Percentiles rank a stretch among this genome's conserved stretches.
These are phyloP conservation scores for Penicillium corylophilum DNA, from an alignment of 2,329 filamentous ascomycete species.

Conservation along the genomic window DNA sequence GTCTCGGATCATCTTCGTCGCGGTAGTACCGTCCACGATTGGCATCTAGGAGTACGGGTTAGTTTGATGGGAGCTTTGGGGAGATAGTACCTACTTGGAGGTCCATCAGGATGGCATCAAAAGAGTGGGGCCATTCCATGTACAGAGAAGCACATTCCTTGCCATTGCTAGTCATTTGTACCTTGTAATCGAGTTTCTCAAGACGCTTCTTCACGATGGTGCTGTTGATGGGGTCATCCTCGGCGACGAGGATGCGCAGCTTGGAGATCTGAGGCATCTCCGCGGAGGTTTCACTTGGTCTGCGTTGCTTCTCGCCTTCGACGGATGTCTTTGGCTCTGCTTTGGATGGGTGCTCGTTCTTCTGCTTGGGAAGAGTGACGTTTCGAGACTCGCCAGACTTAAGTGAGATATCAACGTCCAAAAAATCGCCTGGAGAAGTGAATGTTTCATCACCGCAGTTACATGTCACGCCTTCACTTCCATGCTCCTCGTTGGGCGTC, in stretches of 20 bases:
- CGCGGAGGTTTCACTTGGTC: not conserved
- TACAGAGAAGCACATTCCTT: slow-evolving; percentile 77
- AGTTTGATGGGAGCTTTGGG: slow-evolving; percentile 1
- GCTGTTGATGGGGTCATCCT: slow-evolving; percentile 86
- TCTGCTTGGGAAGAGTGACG: slow-evolving; percentile 8
- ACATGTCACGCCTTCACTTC: slow-evolving; percentile 4
- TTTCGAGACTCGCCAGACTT: slow-evolving; percentile 13
- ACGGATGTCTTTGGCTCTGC: not conserved
- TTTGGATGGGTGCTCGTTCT: not conserved
- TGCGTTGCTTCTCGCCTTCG: not conserved
- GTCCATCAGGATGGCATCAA: slow-evolving; percentile 86
- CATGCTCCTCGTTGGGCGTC: not conserved
- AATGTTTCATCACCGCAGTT: slow-evolving; percentile 12
- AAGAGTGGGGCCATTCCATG: slow-evolving; percentile 60
- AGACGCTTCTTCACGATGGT: slow-evolving; percentile 76
- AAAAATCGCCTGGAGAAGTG: not conserved
- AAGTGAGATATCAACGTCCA: slow-evolving; percentile 14
- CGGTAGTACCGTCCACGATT: slow-evolving; percentile 79
- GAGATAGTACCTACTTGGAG: slow-evolving; percentile 68
- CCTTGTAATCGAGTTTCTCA: slow-evolving; percentile 71
- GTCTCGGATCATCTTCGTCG: slow-evolving; percentile 78
- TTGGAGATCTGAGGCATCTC: not conserved
- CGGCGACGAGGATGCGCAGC: slow-evolving; percentile 67
- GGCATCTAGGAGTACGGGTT: slow-evolving; percentile 67
- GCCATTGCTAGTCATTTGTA: slow-evolving; percentile 74